Conservation (phyloP, 2,329 filamentous ascomycete genomes). For the Parasarocladium wereldwijsianum region DNA sequence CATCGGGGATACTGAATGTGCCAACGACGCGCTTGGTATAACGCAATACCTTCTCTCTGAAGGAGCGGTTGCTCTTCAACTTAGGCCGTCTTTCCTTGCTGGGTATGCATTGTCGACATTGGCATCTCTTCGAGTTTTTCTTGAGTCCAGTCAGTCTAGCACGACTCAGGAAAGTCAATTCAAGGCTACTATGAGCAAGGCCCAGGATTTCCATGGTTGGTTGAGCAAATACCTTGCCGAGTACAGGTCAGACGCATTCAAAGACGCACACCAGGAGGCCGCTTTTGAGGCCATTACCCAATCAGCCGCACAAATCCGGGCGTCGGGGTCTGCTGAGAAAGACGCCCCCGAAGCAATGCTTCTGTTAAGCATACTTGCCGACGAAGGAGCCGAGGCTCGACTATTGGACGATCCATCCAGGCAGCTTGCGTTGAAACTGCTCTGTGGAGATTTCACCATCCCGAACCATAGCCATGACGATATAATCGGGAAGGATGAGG, state of each 20-base stretch:
- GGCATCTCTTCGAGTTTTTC: conserved; percentile 61
- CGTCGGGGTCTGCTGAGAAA: conserved; percentile 53
- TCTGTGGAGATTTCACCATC: conserved; percentile 61
- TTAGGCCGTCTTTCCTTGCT: conserved; percentile 60
- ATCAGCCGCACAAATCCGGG: conserved; percentile 52
- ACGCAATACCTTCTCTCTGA: conserved; percentile 67
- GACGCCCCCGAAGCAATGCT: conserved; percentile 66
- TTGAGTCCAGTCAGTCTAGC: conserved; percentile 59
- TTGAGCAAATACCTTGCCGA: conserved; percentile 52
- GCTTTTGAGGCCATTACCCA: conserved; percentile 54
- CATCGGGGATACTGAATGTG: conserved; percentile 70
- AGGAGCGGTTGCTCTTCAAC: conserved; percentile 49
- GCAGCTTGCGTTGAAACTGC: conserved; percentile 52
- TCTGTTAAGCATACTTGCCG: conserved; percentile 64
- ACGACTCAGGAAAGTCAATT: conserved; percentile 80
- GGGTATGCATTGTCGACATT: conserved; percentile 70
- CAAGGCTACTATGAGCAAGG: conserved; percentile 59
- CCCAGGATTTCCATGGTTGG: conserved; percentile 65
- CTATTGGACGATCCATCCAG: conserved; percentile 59
- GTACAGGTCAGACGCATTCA: conserved; percentile 42
- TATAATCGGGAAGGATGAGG: conserved; percentile 51
- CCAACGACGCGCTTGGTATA: conserved; percentile 79
- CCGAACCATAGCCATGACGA: conserved; percentile 35
- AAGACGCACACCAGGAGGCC: conserved; percentile 29
- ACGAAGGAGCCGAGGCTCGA: conserved; percentile 45